Evolutionary conservation across 805 yeast species (phyloP).

Genomic region (Yamadazyma nakazawae): DNA sequence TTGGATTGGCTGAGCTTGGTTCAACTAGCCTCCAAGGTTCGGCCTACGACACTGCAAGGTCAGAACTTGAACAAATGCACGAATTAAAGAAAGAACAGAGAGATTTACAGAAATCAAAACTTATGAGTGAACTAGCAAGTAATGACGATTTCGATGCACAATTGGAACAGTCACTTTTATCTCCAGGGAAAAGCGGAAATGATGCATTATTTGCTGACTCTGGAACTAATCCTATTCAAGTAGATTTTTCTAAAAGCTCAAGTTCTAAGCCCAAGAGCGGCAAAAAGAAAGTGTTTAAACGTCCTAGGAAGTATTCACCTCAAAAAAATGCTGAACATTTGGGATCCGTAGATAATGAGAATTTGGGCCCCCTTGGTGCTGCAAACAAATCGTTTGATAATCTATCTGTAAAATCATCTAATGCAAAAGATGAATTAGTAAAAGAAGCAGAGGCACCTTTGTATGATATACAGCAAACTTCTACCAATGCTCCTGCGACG

Average conservation of each 20-base stretch:
- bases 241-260: conserved; percentile 1
- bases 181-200: conserved; percentile 16
- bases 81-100: conserved; percentile 36
- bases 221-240: conserved; percentile 13
- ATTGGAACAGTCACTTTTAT: conserved; percentile 37
- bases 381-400: conserved; percentile 16
- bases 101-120: conserved; percentile 25
- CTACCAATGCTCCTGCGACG: conserved; percentile 5
- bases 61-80: conserved; percentile 21
- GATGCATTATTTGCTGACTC: conserved; percentile 33
- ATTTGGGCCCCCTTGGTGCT: conserved; percentile 27
- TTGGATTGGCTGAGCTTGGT: background rate
- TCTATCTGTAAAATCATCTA: conserved; percentile 17
- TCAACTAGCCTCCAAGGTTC: background rate
- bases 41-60: conserved; percentile 14
- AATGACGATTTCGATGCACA: conserved; percentile 25
- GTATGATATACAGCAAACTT: conserved; percentile 34
- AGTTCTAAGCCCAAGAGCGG: background rate
- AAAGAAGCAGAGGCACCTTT: conserved; percentile 54
- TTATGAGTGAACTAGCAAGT: conserved; percentile 44
- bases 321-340: conserved; percentile 30
- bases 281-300: conserved; percentile 17
- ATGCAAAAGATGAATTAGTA: conserved; percentile 29
- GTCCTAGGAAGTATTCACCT: conserved; percentile 29
- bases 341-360: conserved; percentile 9